Conservation (phyloP, 2,329 filamentous ascomycete genomes). For the Thermothelomyces thermophilus region DNA sequence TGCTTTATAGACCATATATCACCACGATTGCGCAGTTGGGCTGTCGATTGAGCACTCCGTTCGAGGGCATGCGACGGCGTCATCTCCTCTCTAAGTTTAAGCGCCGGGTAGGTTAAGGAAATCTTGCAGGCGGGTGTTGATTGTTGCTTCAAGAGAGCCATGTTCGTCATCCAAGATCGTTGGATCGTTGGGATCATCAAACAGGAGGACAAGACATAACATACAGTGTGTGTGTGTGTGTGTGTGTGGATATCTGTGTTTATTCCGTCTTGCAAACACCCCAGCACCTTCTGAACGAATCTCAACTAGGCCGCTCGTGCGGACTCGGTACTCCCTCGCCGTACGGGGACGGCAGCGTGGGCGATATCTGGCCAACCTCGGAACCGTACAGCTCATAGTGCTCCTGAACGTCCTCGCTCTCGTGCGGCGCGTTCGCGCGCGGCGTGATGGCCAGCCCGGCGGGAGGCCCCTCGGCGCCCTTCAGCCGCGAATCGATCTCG, state of each 20-base stretch:
- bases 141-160: too few relatives aligned
- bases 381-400: slow-evolving; percentile 42
- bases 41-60: not conserved
- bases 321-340: slow-evolving; percentile 3
- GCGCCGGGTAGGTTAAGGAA: too few relatives aligned
- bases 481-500: slow-evolving; percentile 42
- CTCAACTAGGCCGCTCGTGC: not conserved
- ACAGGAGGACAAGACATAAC: too few relatives aligned
- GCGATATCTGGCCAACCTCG: slow-evolving; percentile 21
- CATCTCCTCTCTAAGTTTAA: too few relatives aligned
- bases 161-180: too few relatives aligned
- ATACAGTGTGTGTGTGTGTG: too few relatives aligned
- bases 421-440: not conserved
- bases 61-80: too few relatives aligned
- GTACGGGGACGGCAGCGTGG: slow-evolving; percentile 6
- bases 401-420: slow-evolving; percentile 15
- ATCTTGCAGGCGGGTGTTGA: too few relatives aligned
- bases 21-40: not conserved
- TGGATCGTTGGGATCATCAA: too few relatives aligned
- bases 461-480: not conserved
- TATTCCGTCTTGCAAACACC: too few relatives aligned
- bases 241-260: too few relatives aligned
- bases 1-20: slow-evolving; percentile 6
- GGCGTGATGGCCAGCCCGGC: not conserved
- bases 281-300: too few relatives aligned